Evolutionary conservation across 1,284 basidiomycete species (phyloP), one percentile per base, ranked within the genome.

Genomic region (Fomitopsis schrenkii): DNA sequence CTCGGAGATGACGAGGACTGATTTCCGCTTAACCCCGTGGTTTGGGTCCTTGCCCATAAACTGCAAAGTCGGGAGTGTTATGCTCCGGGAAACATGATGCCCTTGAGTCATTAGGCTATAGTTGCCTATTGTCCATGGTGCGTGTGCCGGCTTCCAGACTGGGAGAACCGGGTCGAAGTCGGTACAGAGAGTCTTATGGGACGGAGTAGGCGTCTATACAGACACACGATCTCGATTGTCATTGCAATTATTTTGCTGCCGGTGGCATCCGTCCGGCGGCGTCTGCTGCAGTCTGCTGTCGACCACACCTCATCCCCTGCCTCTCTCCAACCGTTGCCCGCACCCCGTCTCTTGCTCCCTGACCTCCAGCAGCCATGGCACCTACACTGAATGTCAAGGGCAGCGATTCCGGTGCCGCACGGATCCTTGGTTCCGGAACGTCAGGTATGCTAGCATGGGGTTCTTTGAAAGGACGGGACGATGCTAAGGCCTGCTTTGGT

Each of bases 381-480:
- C 88, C 91, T 57, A 77, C 84, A 60, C 68, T 79, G 52, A 77
- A 82, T 62, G 82, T 80, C 60, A 87, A 87, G 71, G 82, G 87
- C 68, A 91, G 86, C 74, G 97, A 99, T 72, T 97, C 95, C 61
- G 94, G 90, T 33, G 83, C 91, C 35, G 97, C 97, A 59, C 88
- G 97, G 65, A 80, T 99, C 64, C 83, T 98, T 56, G 97, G 97
- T 46, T 96, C 95, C 41, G 97, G 95, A 61, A 80, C 93, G 59
- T 95, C 94, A 68, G 95, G 95, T 94, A 60, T 71, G 83, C 59
- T 33, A 42, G 28, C 41, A 26, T 35, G 1, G 12, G 30, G 15
- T 5, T 17, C 30, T 28, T 9, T 12, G 35, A 19, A 14, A 1
- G 35, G 35, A 10, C n/a, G 35, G 33, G 22, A 35, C 15, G 33